phyloP scores from a whole-genome alignment of 176 grass and related monocot species.

The Raddia guianensis region DNA sequence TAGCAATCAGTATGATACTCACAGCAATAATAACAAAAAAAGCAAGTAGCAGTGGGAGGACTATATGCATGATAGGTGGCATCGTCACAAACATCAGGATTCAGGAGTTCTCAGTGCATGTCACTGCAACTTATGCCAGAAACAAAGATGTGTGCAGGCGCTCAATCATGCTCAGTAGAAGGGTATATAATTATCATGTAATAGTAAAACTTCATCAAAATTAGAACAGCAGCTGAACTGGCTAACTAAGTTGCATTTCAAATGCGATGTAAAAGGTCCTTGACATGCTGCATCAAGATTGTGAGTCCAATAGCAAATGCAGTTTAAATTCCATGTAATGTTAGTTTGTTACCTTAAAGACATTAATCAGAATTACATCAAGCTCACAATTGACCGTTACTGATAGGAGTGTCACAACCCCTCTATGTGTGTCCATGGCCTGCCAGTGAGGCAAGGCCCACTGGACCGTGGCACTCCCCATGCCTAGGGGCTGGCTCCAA shows the following conservation, averaged over 20 bases:
- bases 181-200: background rate
- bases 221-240: background rate
- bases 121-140: background rate
- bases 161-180: slow-evolving; percentile 10
- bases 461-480: too few relatives aligned
- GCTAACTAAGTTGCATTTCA: background rate
- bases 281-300: slow-evolving; percentile 8
- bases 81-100: background rate
- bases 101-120: slow-evolving; percentile 8
- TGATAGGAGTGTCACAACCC: background rate
- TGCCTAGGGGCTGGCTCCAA: too few relatives aligned
- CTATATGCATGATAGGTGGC: background rate
- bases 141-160: slow-evolving; percentile 1
- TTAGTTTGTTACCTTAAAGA: background rate
- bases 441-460: too few relatives aligned
- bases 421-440: too few relatives aligned
- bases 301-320: background rate
- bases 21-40: background rate
- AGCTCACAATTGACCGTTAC: slow-evolving; percentile 13
- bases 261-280: slow-evolving; percentile 3
- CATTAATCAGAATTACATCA: slow-evolving; percentile 8
- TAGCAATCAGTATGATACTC: slow-evolving; percentile 16
- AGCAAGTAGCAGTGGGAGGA: slow-evolving; percentile 16
- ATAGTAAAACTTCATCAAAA: background rate
- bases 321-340: slow-evolving; percentile 9